Evolutionary conservation across 305 asterid species (phyloP).

Genomic region (Ajuga reptans): DNA sequence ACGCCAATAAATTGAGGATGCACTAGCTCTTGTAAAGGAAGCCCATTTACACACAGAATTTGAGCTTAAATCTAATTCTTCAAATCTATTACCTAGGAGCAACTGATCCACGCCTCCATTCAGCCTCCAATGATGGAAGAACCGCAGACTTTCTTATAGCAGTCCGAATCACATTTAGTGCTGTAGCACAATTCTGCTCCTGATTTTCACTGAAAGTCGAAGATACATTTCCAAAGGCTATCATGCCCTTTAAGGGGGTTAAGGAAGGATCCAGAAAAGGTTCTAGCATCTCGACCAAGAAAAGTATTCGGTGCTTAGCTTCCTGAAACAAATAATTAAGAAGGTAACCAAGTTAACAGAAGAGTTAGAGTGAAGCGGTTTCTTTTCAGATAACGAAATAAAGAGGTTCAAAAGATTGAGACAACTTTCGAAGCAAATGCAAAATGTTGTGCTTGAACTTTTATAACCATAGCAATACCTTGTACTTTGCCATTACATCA

Average conservation of each 20-base stretch:
- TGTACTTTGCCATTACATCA: constrained; percentile 68
- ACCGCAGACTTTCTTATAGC: constrained; percentile 66
- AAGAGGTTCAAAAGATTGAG: neutral
- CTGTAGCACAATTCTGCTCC: constrained; percentile 61
- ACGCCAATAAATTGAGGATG: neutral
- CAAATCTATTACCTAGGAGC: constrained; percentile 71
- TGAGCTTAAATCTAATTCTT: constrained; percentile 17
- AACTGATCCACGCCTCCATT: constrained; percentile 86
- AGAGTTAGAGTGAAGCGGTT: constrained; percentile 10
- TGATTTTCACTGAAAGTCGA: constrained; percentile 57
- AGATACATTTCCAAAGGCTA: constrained; percentile 80
- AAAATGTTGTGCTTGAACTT: neutral
- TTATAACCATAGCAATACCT: constrained; percentile 42
- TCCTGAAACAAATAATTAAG: constrained; percentile 47
- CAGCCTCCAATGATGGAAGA: constrained; percentile 89
- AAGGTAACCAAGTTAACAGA: constrained; percentile 21
- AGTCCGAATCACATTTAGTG: constrained; percentile 62
- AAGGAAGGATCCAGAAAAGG: constrained; percentile 84
- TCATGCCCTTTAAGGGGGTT: constrained; percentile 70
- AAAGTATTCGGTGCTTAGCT: constrained; percentile 72
- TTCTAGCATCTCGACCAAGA: constrained; percentile 93
- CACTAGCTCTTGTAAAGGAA: neutral
- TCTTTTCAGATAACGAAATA: neutral
- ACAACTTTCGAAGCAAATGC: constrained; percentile 14
- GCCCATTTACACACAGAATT: neutral